Evolutionary conservation across 352 stramenopile genomes (phyloP).

Genomic region (Phytophthora niederhauseri): DNA sequence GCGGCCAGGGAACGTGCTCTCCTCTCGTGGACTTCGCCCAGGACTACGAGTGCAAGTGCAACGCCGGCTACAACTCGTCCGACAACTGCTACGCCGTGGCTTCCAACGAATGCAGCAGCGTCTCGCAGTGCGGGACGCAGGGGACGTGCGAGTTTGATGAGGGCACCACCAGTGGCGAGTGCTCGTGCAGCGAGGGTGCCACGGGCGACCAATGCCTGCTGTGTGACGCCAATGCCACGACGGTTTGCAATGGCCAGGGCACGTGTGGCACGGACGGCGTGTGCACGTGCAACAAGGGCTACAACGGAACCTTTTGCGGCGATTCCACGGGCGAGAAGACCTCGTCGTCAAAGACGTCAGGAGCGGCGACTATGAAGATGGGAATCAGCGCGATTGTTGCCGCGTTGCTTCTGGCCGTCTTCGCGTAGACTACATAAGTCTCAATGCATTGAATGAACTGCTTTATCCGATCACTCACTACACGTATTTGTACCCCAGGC

Average conservation of each 20-base stretch:
- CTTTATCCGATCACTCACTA: slow-evolving; percentile 20
- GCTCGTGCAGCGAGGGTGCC: slow-evolving; percentile 54
- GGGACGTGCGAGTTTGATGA: slow-evolving; percentile 52
- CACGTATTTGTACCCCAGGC: background rate
- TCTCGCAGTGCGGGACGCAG: slow-evolving; percentile 65
- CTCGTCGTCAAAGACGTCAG: slow-evolving; percentile 8
- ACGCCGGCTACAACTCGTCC: slow-evolving; percentile 65
- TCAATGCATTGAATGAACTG: slow-evolving; percentile 20
- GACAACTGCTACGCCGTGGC: slow-evolving; percentile 55
- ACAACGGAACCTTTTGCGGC: slow-evolving; percentile 69
- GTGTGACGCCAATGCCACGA: slow-evolving; percentile 48
- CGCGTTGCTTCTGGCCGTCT: slow-evolving; percentile 29
- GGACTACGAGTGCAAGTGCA: slow-evolving; percentile 81
- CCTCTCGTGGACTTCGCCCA: slow-evolving; percentile 58
- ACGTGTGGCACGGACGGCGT: slow-evolving; percentile 47
- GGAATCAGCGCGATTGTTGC: slow-evolving; percentile 19
- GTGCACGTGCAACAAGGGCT: slow-evolving; percentile 63
- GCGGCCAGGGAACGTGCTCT: slow-evolving; percentile 70
- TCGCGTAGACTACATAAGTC: slow-evolving; percentile 27
- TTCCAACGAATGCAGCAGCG: slow-evolving; percentile 78
- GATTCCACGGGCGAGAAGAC: slow-evolving; percentile 28
- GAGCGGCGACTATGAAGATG: slow-evolving; percentile 19
- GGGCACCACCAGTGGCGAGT: slow-evolving; percentile 43
- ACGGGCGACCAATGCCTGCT: slow-evolving; percentile 68
- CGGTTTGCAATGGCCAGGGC: slow-evolving; percentile 59